Evolutionary conservation across 2,329 filamentous ascomycete genomes (phyloP), one percentile per base, ranked within the genome.

Genomic region (Xylariaceae sp.): DNA sequence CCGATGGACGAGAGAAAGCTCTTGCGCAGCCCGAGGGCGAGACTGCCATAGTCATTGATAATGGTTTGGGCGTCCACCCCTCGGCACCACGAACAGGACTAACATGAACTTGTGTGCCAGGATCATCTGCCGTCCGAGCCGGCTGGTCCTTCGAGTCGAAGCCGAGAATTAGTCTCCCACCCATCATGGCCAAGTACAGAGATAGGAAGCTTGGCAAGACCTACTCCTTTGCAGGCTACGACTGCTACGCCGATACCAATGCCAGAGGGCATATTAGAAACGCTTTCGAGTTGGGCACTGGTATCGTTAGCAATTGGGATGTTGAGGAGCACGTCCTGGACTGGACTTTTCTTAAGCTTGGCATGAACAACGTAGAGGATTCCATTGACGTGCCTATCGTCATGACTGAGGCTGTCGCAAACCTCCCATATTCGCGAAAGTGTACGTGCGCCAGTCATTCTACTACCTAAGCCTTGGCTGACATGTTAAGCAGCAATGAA

Each of bases 231-330:
- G 88, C 95, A 37, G 94, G 94, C 50, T 85, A 86, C 64, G 94
- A 99, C 75, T 91, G 95, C 67, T 97, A 94, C 68, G 88, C 92
- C 59, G 94, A 99, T 73, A 94, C 93, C 21, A 96, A 92, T 1
- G 92, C 94, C 18, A 84, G 91, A 51, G 91, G 92, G 9, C 94
- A 97, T 70, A 87, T 96, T 55, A 88, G 93, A 70, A 89, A 91
- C 70, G 88, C 92, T 1, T 97, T 97, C 65, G 94, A 99, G 71
- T 83, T 88, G 2, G 92, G 92, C 20, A 93, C 88, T 37, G 93
- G 92, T 60, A 88, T 99, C 41, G 85, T 97, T 56, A 92, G 91
- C 72, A 97, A 97, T 70, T 99, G 95, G 92, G 94, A 99, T 72
- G 92, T 92, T 27, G 92, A 96, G 85, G 94, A 99, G 73, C 92